Conservation (phyloP, 1,284 basidiomycete genomes). For the Ceratobasidium papillatum region DNA sequence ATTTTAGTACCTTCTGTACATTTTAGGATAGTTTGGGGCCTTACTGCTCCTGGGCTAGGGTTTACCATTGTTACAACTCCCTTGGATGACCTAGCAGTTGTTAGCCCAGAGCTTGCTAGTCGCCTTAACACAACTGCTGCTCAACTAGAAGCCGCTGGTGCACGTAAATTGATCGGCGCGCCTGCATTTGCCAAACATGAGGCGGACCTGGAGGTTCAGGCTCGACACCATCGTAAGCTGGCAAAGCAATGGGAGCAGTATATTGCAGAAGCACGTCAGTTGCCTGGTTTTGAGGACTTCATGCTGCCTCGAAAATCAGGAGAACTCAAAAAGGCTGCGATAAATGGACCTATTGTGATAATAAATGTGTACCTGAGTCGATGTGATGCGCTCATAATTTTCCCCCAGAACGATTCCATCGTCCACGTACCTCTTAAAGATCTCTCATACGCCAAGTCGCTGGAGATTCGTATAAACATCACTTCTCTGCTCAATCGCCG, state of each 20-base stretch:
- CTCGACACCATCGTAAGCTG: slow-evolving; percentile 19
- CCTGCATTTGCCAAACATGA: no score
- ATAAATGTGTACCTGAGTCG: slow-evolving; percentile 48
- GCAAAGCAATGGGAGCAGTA: slow-evolving; percentile 20
- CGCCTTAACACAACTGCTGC: no score
- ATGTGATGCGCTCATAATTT: slow-evolving; percentile 50
- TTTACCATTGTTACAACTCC: no score
- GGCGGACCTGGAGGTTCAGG: neutral
- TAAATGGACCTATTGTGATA: slow-evolving; percentile 50
- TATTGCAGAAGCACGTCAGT: slow-evolving; percentile 19
- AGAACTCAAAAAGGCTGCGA: slow-evolving; percentile 45
- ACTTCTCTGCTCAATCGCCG: neutral
- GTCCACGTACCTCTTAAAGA: slow-evolving; percentile 1
- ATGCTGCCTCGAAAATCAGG: slow-evolving; percentile 44
- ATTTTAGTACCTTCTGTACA: no score
- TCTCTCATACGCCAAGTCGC: neutral
- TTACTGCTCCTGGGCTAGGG: no score
- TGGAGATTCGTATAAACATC: neutral
- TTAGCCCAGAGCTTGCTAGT: no score
- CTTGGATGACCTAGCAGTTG: no score
- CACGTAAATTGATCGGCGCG: no score
- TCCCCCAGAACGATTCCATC: neutral
- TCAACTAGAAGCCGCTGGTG: no score
- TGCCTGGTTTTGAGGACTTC: slow-evolving; percentile 32
- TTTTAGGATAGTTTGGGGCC: no score